phyloP scores from a whole-genome alignment of 1,139 yeast species.

The Sugiyamaella xylanicola region DNA sequence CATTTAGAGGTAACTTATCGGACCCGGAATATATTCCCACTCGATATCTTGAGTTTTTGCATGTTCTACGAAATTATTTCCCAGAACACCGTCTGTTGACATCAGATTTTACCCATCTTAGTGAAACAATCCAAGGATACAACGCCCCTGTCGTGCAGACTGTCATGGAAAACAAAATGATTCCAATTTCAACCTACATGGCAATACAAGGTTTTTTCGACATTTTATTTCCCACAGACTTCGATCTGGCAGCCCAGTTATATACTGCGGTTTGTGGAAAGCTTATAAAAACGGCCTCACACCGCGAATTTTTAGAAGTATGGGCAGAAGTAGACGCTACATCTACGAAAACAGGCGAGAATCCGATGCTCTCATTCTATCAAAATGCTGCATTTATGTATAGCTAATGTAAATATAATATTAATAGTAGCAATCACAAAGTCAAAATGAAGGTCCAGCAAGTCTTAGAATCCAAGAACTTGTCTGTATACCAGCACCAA shows the following conservation, averaged over 20 bases:
- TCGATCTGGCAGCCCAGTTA: slow-evolving; percentile 60
- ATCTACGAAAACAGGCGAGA: slow-evolving; percentile 74
- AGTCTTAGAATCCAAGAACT: no score
- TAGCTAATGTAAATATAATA: slow-evolving; percentile 4
- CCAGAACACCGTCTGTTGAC: slow-evolving; percentile 75
- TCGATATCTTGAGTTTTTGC: slow-evolving; percentile 65
- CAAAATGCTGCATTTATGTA: slow-evolving; percentile 75
- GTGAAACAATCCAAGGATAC: slow-evolving; percentile 64
- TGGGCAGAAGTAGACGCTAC: slow-evolving; percentile 77
- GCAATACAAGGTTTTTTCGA: slow-evolving; percentile 83
- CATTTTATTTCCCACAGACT: slow-evolving; percentile 85
- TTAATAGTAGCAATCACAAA: not conserved
- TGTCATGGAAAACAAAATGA: slow-evolving; percentile 64
- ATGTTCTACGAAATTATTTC: slow-evolving; percentile 62
- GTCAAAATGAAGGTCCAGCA: not conserved
- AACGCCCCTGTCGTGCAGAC: slow-evolving; percentile 87
- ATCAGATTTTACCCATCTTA: slow-evolving; percentile 71
- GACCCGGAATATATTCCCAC: slow-evolving; percentile 85
- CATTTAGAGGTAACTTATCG: slow-evolving; percentile 68
- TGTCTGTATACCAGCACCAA: no score
- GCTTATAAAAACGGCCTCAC: slow-evolving; percentile 56
- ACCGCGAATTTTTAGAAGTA: slow-evolving; percentile 61
- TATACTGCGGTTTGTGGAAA: slow-evolving; percentile 70
- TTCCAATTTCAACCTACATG: slow-evolving; percentile 75
- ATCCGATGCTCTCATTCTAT: slow-evolving; percentile 84